Conservation (phyloP, 108 stramenopile species). For the Nitzschia sp. region DNA sequence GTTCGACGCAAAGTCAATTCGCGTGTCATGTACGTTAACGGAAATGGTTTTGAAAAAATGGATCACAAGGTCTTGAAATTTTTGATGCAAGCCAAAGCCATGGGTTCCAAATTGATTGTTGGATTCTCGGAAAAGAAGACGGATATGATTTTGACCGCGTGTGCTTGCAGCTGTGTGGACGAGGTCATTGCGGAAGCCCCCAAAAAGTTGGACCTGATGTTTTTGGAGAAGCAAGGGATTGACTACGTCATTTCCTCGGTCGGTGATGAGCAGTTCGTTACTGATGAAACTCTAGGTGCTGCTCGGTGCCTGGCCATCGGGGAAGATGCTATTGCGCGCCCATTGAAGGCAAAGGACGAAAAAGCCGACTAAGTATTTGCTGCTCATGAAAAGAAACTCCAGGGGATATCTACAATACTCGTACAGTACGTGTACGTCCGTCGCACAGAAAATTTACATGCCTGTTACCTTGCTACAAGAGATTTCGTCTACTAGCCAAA, state of each 20-base stretch:
- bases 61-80: conserved; percentile 46
- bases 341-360: conserved; percentile 23
- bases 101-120: conserved; percentile 51
- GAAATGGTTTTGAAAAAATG: conserved; percentile 11
- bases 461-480: no score
- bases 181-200: conserved; percentile 56
- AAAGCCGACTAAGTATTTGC: conserved; percentile 6
- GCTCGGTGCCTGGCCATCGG: conserved; percentile 35
- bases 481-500: neutral
- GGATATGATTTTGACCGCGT: conserved; percentile 50
- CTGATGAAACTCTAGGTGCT: conserved; percentile 39
- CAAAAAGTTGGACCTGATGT: conserved; percentile 41
- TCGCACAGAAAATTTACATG: no score
- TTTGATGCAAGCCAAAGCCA: conserved; percentile 54
- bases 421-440: no score
- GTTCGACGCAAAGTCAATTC: conserved; percentile 53
- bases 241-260: conserved; percentile 38
- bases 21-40: conserved; percentile 47
- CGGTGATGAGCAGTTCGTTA: conserved; percentile 35
- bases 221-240: conserved; percentile 44
- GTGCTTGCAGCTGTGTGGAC: conserved; percentile 41
- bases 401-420: no score
- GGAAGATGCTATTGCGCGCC: conserved; percentile 39
- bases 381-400: no score
- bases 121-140: conserved; percentile 43